Base-by-base conservation (phyloP, 2,329 filamentous ascomycete genomes). In the Fusarium globosum region DNA sequence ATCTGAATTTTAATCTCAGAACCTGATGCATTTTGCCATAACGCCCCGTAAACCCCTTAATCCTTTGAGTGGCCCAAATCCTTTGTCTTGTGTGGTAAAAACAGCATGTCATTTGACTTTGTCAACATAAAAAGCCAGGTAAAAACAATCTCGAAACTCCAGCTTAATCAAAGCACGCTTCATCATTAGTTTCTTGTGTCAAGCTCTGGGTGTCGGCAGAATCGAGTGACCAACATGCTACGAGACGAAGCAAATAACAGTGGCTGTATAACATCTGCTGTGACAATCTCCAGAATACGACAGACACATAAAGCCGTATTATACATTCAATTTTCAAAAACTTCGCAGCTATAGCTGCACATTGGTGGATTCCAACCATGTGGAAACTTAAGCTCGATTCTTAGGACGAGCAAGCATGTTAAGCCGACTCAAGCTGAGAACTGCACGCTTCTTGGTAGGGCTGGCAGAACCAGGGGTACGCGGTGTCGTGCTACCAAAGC, bases 391-490 rank as follows among this genome's bases (percentile, higher is more conserved):
- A 68, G 81, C 86, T 65, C 89, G 85, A 71, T 85, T 80, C 83
- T 91, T 92, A 4, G 90, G 90, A 49, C 85, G 85, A 52, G 90
- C 86, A 30, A 92, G 86, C 87, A 89, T 88, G 76, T 90, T 88
- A 62, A 92, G 83, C 68, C 90, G 85, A 78, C 88, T 90, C 67
- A 91, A 78, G 72, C 86, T 91, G 64, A 92, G 79, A 30, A 86
- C 83, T 11, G 77, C 75, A 67, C 81, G 85, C 83, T 89, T 90
- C 84, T 89, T 90, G 57, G 81, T 81, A 8, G 89, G 85, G 61
- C 84, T 89, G 6, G 76, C 76, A 18, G 81, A 79, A 18, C 66
- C 68, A 56, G 79, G 77, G 18, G 79, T 71, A 33, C 75, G 69
- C 21, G 75, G 62, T 20, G 74, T 61, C 4, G 72, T 71, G 28